phyloP scores from a whole-genome alignment of 805 yeast genomes.

The Kodamaea kaohsiungensis region DNA sequence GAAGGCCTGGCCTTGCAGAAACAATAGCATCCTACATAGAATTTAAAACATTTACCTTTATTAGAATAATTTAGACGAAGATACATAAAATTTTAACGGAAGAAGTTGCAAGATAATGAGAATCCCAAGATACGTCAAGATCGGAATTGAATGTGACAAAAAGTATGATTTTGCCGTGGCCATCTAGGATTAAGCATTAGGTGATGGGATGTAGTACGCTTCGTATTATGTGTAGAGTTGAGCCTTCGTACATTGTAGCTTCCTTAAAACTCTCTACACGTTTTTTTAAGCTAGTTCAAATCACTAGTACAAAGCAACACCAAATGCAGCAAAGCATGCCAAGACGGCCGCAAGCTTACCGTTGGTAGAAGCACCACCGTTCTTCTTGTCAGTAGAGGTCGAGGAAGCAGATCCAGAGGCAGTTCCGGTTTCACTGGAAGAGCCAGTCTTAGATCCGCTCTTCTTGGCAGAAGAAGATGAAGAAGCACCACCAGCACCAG shows the following conservation, averaged over 20 bases:
- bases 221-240: background rate
- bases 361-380: conserved; percentile 25
- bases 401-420: conserved; percentile 19
- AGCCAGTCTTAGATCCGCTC: conserved; percentile 13
- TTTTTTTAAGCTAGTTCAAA: background rate
- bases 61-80: conserved; percentile 1
- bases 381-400: conserved; percentile 21
- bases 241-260: background rate
- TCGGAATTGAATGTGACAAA: background rate
- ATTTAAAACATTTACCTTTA: background rate
- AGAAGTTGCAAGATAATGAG: conserved; percentile 1
- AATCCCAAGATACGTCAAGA: conserved; percentile 1
- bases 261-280: background rate
- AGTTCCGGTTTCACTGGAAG: conserved; percentile 29
- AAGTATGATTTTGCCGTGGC: background rate
- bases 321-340: conserved; percentile 38
- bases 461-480: conserved; percentile 46
- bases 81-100: conserved; percentile 1
- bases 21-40: background rate
- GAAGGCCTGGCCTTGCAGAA: conserved; percentile 5
- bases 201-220: background rate
- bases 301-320: conserved; percentile 34
- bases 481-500: conserved; percentile 53
- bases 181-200: conserved; percentile 1
- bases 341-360: conserved; percentile 29